Conservation (phyloP, 176 grass and related monocot genomes). For the Dactylis glomerata region DNA sequence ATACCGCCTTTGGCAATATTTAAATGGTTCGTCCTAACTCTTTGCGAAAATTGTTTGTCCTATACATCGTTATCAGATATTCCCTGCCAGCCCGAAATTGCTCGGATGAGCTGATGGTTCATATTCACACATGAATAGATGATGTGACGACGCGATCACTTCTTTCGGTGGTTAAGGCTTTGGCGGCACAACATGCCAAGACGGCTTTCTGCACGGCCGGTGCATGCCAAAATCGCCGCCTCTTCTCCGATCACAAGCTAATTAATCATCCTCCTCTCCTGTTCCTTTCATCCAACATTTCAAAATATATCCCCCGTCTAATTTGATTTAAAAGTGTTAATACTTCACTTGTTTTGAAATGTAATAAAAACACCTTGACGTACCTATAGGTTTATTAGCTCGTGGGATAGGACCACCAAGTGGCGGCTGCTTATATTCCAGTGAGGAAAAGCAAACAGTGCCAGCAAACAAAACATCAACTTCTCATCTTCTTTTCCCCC, state of each 20-base stretch:
- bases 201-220: slow-evolving; percentile 31
- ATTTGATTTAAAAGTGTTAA: no score
- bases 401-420: background rate
- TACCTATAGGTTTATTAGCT: background rate
- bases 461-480: slow-evolving; percentile 33
- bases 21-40: background rate
- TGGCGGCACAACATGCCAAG: slow-evolving; percentile 33
- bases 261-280: background rate
- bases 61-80: slow-evolving; percentile 21
- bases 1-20: background rate
- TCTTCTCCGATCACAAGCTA: background rate
- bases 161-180: background rate
- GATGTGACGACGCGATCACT: background rate
- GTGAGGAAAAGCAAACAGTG: slow-evolving; percentile 21
- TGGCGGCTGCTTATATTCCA: slow-evolving; percentile 15
- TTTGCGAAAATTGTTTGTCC: background rate
- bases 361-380: no score
- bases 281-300: slow-evolving; percentile 21
- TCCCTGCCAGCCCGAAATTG: slow-evolving; percentile 14
- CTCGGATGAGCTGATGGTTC: background rate
- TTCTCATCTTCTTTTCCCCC: background rate
- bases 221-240: background rate
- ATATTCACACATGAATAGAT: background rate
- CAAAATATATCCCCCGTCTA: no score
- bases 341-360: background rate